phyloP scores from a whole-genome alignment of 2,329 filamentous ascomycete genomes.

The Delphinella strobiligena region DNA sequence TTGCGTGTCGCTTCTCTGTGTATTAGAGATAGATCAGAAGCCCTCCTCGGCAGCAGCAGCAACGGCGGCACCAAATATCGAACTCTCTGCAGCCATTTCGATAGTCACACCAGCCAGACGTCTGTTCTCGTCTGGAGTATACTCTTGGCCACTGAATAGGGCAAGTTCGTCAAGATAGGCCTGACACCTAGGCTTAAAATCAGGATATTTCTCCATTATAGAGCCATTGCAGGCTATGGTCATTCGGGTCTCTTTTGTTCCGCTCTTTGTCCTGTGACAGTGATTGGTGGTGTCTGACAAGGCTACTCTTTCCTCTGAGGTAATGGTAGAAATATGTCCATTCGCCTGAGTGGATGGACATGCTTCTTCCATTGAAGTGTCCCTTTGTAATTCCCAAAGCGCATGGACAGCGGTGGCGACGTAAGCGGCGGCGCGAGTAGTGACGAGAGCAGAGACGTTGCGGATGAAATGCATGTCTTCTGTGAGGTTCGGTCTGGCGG shows the following conservation, averaged over 20 bases:
- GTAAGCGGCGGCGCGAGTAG: constrained; percentile 48
- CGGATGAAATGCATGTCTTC: constrained; percentile 45
- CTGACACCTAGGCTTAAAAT: constrained; percentile 52
- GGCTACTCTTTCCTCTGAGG: no score
- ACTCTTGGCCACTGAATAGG: constrained; percentile 23
- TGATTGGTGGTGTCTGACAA: background rate
- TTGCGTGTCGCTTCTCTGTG: no score
- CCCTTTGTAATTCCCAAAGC: constrained; percentile 41
- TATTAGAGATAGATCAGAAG: no score
- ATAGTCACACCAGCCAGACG: constrained; percentile 45
- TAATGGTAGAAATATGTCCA: constrained; percentile 26
- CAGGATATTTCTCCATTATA: constrained; percentile 67
- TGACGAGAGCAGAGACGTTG: constrained; percentile 40
- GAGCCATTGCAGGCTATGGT: constrained; percentile 66
- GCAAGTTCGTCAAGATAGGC: constrained; percentile 48
- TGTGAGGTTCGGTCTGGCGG: constrained; percentile 23
- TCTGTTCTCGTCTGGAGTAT: no score
- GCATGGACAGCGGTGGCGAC: constrained; percentile 52
- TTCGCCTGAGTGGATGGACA: constrained; percentile 23
- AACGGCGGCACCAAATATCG: constrained; percentile 63
- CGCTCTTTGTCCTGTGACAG: background rate
- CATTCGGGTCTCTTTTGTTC: background rate
- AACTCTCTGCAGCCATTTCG: constrained; percentile 60
- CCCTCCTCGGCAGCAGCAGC: constrained; percentile 28
- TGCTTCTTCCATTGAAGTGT: no score